Conservation (phyloP, 73 alveolate species). For the Blepharisma stoltei region DNA sequence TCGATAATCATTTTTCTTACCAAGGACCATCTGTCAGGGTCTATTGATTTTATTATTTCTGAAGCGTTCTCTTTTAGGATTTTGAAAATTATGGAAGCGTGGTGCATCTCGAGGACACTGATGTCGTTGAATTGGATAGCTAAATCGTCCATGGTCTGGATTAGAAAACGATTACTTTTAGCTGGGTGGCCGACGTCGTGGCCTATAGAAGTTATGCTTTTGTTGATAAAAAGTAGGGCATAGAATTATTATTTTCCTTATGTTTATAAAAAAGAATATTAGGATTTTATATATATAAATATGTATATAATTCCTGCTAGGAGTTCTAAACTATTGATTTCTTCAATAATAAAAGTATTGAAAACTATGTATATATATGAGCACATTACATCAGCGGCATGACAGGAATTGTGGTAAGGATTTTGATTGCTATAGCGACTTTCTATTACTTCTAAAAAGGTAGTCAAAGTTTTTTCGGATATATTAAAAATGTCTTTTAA, state of each 20-base stretch:
- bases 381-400: slow-evolving; percentile 24
- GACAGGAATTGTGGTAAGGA: slow-evolving; percentile 27
- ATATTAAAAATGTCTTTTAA: slow-evolving; percentile 15
- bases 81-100: slow-evolving; percentile 34
- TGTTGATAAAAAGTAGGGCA: too few relatives aligned
- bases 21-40: slow-evolving; percentile 53
- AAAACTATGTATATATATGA: neutral
- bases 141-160: slow-evolving; percentile 14
- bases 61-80: slow-evolving; percentile 39
- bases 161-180: slow-evolving; percentile 24
- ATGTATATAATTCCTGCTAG: slow-evolving; percentile 31
- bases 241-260: too few relatives aligned
- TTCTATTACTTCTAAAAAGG: slow-evolving; percentile 8
- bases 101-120: slow-evolving; percentile 45
- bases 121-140: slow-evolving; percentile 41
- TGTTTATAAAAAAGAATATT: too few relatives aligned
- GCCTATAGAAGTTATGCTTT: slow-evolving; percentile 43
- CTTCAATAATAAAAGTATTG: slow-evolving; percentile 29
- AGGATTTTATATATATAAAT: too few relatives aligned
- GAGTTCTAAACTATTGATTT: slow-evolving; percentile 28
- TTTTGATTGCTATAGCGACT: neutral
- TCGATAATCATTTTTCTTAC: slow-evolving; percentile 79
- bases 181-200: slow-evolving; percentile 53
- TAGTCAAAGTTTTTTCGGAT: neutral
- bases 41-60: slow-evolving; percentile 68